A percentile compares a stretch with the other conserved stretches of the same genome.
phyloP scores from a whole-genome alignment of 2,329 filamentous ascomycete genomes.

The Thermothelomyces thermophilus region DNA sequence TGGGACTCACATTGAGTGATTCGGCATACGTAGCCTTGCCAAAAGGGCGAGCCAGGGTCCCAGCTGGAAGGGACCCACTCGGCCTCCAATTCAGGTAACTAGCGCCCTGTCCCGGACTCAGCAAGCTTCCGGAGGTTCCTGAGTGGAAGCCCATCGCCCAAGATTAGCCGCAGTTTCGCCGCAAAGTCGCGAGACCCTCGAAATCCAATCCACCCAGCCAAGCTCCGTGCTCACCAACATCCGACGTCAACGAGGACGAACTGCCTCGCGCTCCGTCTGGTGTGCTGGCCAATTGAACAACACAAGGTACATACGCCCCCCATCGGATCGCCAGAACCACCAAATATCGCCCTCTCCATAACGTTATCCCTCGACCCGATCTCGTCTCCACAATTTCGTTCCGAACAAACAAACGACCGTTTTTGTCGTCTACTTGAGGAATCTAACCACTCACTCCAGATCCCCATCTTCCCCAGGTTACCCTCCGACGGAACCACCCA shows the following conservation, averaged over 20 bases:
- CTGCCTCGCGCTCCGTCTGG: neutral
- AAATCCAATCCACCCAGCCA: too few species aligned
- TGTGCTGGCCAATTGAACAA: slow-evolving; percentile 9
- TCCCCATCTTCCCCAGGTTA: too few species aligned
- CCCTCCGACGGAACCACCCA: too few species aligned
- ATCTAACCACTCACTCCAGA: too few species aligned
- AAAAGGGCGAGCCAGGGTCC: slow-evolving; percentile 21
- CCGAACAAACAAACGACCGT: too few species aligned
- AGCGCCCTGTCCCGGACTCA: too few species aligned
- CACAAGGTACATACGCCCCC: neutral
- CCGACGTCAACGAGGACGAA: neutral
- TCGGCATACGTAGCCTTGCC: slow-evolving; percentile 33
- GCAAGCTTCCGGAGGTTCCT: too few species aligned
- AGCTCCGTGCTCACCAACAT: slow-evolving; percentile 6
- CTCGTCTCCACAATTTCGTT: too few species aligned
- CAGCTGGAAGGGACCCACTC: slow-evolving; percentile 11
- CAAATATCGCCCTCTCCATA: too few species aligned
- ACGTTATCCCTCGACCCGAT: too few species aligned
- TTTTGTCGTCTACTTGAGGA: too few species aligned
- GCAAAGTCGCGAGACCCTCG: slow-evolving; percentile 12
- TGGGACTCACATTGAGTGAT: slow-evolving; percentile 12
- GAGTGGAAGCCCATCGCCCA: too few species aligned
- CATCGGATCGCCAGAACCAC: neutral
- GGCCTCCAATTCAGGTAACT: neutral
- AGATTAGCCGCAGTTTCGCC: slow-evolving; percentile 22